phyloP scores from a whole-genome alignment of 495 filamentous ascomycete species.

The Chaetomium fimeti region DNA sequence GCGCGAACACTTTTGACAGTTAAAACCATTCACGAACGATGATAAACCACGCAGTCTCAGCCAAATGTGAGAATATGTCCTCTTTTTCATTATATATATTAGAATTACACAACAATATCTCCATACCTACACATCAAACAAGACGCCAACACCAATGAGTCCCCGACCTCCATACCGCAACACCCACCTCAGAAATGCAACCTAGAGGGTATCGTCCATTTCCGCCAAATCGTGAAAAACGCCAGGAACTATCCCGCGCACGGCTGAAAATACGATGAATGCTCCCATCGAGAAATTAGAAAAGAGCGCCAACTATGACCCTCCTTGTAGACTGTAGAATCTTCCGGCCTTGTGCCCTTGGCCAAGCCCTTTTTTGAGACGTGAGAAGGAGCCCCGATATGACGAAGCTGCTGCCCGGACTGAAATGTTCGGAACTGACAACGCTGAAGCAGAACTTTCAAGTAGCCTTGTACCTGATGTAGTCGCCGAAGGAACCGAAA shows the following conservation, averaged over 20 bases:
- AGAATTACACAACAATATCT: not conserved
- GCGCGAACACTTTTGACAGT: too few relatives aligned
- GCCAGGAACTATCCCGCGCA: not conserved
- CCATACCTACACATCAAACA: not conserved
- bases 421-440: not conserved
- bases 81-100: not conserved
- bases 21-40: too few relatives aligned
- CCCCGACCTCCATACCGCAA: not conserved
- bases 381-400: not conserved
- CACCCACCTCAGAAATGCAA: not conserved
- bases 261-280: not conserved
- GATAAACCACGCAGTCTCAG: not conserved
- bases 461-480: not conserved
- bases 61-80: not conserved
- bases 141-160: not conserved
- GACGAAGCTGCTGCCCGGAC: not conserved
- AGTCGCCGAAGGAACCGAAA: not conserved
- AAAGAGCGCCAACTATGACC: not conserved
- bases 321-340: not conserved
- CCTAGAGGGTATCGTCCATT: conserved; percentile 4
- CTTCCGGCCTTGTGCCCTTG: not conserved
- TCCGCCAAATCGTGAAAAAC: not conserved
- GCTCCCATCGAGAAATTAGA: not conserved
- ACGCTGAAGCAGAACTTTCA: not conserved
- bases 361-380: not conserved